A percentile compares a stretch with the other conserved stretches of the same genome.
These are phyloP conservation scores for Musa schizocarpa DNA, from an alignment of 176 grass and related monocot genomes.

Conservation along the genomic window DNA sequence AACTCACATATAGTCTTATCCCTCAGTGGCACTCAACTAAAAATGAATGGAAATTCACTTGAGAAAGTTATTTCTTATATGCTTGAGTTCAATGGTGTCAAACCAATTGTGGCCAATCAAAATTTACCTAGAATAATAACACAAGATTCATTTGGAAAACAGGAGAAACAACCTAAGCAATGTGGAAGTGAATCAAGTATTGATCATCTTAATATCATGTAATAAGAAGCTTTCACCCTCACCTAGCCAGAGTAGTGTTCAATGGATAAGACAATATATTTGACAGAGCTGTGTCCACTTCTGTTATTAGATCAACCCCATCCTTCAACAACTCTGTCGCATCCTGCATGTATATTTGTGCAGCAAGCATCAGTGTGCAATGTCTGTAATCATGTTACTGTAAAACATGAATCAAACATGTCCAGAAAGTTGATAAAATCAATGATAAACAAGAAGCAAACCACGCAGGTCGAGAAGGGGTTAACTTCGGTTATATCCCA, in stretches of 20 bases:
- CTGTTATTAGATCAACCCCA: conserved; percentile 76
- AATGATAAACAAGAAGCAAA: too few species aligned
- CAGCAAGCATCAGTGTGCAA: neutral
- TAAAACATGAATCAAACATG: neutral
- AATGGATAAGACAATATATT: conserved; percentile 84
- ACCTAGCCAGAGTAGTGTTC: conserved; percentile 69
- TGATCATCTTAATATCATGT: too few species aligned
- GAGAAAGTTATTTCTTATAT: too few species aligned
- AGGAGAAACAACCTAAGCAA: neutral
- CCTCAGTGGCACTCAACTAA: conserved; percentile 9
- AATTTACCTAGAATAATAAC: too few species aligned
- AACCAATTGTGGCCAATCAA: too few species aligned
- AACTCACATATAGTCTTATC: neutral
- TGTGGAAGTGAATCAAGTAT: too few species aligned
- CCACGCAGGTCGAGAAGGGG: too few species aligned
- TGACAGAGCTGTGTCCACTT: conserved; percentile 57
- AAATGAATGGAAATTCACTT: neutral
- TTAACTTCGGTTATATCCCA: too few species aligned
- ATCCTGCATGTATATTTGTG: conserved; percentile 37
- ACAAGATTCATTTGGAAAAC: neutral
- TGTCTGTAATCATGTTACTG: neutral
- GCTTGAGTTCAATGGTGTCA: too few species aligned
- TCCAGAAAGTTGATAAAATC: too few species aligned
- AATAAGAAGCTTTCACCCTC: neutral
- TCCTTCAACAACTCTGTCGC: conserved; percentile 76